Conservation (phyloP, 2,329 filamentous ascomycete species). For the Curvularia sp. region DNA sequence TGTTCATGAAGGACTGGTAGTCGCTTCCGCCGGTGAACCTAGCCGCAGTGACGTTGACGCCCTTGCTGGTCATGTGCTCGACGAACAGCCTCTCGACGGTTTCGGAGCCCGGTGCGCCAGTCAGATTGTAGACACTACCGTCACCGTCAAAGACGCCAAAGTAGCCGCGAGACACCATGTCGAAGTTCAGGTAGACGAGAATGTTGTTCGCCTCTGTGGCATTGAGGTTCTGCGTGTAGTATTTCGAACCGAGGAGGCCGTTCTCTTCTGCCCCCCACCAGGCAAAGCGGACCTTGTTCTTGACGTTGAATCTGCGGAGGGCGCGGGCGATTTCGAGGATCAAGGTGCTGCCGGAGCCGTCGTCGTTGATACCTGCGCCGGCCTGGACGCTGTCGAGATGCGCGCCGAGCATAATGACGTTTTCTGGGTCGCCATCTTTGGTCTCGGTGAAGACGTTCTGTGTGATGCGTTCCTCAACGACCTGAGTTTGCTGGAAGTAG, state of each 20-base stretch:
- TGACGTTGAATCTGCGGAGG: slow-evolving; percentile 48
- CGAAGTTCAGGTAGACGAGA: slow-evolving; percentile 53
- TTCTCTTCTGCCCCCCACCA: slow-evolving; percentile 54
- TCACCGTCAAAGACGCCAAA: slow-evolving; percentile 52
- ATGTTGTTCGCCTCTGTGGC: slow-evolving; percentile 46
- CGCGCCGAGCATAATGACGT: slow-evolving; percentile 50
- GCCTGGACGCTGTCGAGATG: slow-evolving; percentile 50
- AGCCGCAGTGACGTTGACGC: slow-evolving; percentile 48
- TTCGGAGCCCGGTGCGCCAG: slow-evolving; percentile 44
- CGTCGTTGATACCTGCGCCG: slow-evolving; percentile 53
- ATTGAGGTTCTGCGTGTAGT: slow-evolving; percentile 48
- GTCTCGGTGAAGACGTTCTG: slow-evolving; percentile 53
- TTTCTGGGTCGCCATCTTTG: slow-evolving; percentile 46
- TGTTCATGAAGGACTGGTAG: slow-evolving; percentile 51
- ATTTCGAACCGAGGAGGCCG: slow-evolving; percentile 49
- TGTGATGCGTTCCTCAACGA: slow-evolving; percentile 59
- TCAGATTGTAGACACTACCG: slow-evolving; percentile 44
- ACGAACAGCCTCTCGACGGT: slow-evolving; percentile 49
- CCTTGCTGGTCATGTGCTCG: slow-evolving; percentile 44
- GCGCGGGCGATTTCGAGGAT: slow-evolving; percentile 49
- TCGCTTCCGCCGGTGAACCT: slow-evolving; percentile 51
- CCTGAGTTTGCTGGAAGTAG: slow-evolving; percentile 55
- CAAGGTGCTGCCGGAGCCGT: slow-evolving; percentile 49
- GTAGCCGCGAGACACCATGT: slow-evolving; percentile 52
- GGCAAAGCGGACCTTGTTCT: slow-evolving; percentile 52